Base-by-base conservation (phyloP, 768 basidiomycete species). In the Leccinum olivaceopallidum region DNA sequence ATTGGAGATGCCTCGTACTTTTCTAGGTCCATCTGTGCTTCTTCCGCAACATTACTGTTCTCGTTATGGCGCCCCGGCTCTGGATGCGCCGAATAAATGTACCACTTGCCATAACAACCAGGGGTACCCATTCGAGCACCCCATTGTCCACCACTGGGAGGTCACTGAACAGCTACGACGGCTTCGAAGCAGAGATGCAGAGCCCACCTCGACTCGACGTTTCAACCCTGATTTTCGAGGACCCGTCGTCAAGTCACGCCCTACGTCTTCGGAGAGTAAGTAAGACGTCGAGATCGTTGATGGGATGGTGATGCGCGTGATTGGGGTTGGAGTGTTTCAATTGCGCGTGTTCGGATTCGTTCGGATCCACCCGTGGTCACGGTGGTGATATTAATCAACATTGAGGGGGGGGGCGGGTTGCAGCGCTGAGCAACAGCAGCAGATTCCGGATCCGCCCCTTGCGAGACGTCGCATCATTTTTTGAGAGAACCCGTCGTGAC, bases 291-390 rank as follows among this genome's bases (percentile, higher is more conserved):
- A 36, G 10, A 6, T 52, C 52, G 14, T 30, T 13, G 16, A 39
- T 26, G 36, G 53, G 47, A 13, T 54, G 42, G 36, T 49, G 39
- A 44, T 30, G 30, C 48, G 37, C 28, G 16, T 55, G 53, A 57
- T 36, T 22, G 34, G 6, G 6, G 56, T 39, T 34, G 34, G 42
- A 42, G 60, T 62, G 69, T 68, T 65, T 71, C 69, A 68, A 65
- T 67, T 65, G 60, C 26, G 58, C 58, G 32, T 36, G 34, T 36
- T 36, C 34, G 34, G 34, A 36, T 36, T 36, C 12, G 20, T 24
- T 48, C 47, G 22, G 47, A 48, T 24, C 47, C 47, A 22, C 47
- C 47, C 47, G 18, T 2, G 5, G 47, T 48, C n/a, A 44, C 42
- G 42, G n/a, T 44, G 42, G 42, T 44, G 42, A 37, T 37, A 37